phyloP scores from a whole-genome alignment of 768 basidiomycete species.

The Psilocybe cubensis region DNA sequence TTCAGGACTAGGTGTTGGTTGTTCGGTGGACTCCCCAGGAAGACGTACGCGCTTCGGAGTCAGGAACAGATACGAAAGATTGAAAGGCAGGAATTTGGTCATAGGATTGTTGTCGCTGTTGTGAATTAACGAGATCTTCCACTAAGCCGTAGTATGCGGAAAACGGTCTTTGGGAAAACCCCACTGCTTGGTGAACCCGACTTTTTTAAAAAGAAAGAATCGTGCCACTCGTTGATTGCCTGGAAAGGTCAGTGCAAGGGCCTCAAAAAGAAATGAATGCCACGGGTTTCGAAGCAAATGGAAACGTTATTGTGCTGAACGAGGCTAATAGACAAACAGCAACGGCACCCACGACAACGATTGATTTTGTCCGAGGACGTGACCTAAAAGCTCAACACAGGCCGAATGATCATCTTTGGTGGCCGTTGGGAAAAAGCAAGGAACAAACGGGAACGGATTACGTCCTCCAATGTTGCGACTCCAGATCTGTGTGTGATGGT shows the following conservation, averaged over 20 bases:
- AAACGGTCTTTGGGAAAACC: neutral
- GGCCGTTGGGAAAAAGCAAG: neutral
- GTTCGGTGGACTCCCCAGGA: constrained; percentile 39
- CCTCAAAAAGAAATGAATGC: neutral
- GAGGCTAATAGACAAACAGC: neutral
- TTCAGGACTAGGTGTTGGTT: constrained; percentile 20
- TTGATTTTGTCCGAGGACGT: neutral
- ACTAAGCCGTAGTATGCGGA: neutral
- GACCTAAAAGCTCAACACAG: neutral
- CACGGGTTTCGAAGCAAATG: neutral
- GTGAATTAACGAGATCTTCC: neutral
- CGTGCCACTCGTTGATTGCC: neutral
- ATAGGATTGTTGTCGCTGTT: too few species aligned
- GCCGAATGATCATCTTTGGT: too few species aligned
- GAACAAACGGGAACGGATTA: neutral
- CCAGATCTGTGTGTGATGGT: neutral
- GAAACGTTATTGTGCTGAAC: constrained; percentile 3
- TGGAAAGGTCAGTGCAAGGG: neutral
- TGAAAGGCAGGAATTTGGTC: constrained; percentile 44
- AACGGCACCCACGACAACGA: neutral
- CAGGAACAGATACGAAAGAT: constrained; percentile 55
- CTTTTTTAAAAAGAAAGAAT: neutral
- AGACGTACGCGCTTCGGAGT: constrained; percentile 56
- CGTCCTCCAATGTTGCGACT: neutral
- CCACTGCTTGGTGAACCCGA: neutral